Evolutionary conservation across 2,329 filamentous ascomycete species (phyloP).

Genomic region (Phyllosticta capitalensis): DNA sequence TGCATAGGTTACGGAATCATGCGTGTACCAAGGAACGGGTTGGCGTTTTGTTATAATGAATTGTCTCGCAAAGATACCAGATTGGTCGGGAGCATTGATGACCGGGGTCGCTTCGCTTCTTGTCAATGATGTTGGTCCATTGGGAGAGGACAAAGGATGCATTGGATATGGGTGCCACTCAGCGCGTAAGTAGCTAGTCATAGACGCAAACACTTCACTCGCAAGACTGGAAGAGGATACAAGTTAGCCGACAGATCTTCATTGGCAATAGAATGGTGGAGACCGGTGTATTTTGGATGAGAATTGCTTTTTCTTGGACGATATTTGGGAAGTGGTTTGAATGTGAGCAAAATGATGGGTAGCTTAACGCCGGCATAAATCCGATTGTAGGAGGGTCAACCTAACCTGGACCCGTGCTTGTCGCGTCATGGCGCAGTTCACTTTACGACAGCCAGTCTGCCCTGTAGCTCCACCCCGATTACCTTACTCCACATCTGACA

Average conservation of each 20-base stretch:
- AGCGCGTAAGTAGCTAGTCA: not conserved
- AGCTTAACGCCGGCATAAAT: not conserved
- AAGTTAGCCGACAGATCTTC: not conserved
- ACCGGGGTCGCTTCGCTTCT: not conserved
- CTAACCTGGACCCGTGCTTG: no score
- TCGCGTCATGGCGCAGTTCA: not conserved
- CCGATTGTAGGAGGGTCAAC: no score
- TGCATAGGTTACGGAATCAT: not conserved
- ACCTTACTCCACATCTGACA: conserved; percentile 33
- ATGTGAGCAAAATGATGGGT: not conserved
- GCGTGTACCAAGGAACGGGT: not conserved
- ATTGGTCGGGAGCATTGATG: conserved; percentile 2
- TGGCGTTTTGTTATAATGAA: conserved; percentile 8
- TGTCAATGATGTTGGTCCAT: not conserved
- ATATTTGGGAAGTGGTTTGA: not conserved
- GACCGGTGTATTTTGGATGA: not conserved
- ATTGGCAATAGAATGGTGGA: not conserved
- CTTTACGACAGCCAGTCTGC: not conserved
- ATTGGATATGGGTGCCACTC: not conserved
- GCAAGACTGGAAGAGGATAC: not conserved
- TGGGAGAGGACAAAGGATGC: not conserved
- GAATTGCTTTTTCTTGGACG: not conserved
- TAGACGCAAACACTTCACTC: not conserved
- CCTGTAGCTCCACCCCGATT: not conserved
- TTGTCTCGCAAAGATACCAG: conserved; percentile 12